These are phyloP conservation scores for Rhodomyrtus psidioides DNA, from an alignment of 441 rosid genomes.

Conservation along the genomic window DNA sequence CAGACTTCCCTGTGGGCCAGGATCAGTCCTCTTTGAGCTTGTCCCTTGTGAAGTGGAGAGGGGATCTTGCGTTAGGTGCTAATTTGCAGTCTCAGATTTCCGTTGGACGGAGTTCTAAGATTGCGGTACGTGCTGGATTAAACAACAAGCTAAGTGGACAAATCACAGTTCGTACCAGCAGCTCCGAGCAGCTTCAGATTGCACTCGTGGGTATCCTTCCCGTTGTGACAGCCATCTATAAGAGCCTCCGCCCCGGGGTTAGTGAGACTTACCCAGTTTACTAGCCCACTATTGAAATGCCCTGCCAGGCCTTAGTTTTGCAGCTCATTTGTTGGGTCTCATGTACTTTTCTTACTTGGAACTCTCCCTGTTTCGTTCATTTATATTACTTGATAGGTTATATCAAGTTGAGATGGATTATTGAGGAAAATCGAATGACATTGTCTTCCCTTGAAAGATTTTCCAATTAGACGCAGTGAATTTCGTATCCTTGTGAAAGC, in stretches of 20 bases:
- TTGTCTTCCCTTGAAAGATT: not conserved
- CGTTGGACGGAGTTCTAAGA: slow-evolving; percentile 61
- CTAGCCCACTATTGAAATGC: slow-evolving; percentile 9
- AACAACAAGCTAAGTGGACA: slow-evolving; percentile 53
- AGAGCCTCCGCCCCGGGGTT: slow-evolving; percentile 47
- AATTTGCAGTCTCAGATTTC: slow-evolving; percentile 81
- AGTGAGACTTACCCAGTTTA: slow-evolving; percentile 56
- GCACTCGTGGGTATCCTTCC: not conserved
- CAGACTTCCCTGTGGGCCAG: not conserved
- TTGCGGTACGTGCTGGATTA: slow-evolving; percentile 76
- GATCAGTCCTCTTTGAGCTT: not conserved
- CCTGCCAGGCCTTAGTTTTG: not conserved
- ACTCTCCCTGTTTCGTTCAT: not conserved
- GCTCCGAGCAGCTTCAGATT: slow-evolving; percentile 15
- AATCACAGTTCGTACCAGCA: slow-evolving; percentile 38
- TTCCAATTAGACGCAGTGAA: not conserved
- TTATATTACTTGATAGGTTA: not conserved
- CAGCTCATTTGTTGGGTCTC: slow-evolving; percentile 1
- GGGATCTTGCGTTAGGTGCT: slow-evolving; percentile 81
- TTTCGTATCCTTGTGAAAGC: not conserved
- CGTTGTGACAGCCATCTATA: slow-evolving; percentile 38
- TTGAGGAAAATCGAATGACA: not conserved
- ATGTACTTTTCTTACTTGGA: not conserved
- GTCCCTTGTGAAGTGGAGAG: slow-evolving; percentile 79
- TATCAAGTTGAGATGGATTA: not conserved